Evolutionary conservation across 1,284 basidiomycete species (phyloP).

Genomic region (Ustilago crameri): DNA sequence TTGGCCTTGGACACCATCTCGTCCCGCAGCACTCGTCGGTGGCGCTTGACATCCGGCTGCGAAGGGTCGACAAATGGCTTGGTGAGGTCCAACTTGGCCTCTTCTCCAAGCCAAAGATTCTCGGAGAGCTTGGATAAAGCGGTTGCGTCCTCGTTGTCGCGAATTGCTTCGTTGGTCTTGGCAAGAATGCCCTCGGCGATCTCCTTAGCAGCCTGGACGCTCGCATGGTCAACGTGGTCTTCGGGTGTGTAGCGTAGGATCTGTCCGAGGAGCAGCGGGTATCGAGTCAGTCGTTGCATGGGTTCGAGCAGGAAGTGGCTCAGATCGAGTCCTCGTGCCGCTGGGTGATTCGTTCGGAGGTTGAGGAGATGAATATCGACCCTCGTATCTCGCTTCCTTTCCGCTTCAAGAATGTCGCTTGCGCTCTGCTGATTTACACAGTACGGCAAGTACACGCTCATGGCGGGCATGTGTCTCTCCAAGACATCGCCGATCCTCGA

Average conservation of each 20-base stretch:
- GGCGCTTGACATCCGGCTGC: constrained; percentile 62
- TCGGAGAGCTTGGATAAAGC: constrained; percentile 79
- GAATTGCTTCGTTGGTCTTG: constrained; percentile 87
- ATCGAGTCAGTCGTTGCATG: constrained; percentile 95
- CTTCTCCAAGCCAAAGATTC: constrained; percentile 77
- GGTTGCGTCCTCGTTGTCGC: constrained; percentile 82
- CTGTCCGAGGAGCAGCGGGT: constrained; percentile 90
- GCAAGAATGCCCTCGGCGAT: constrained; percentile 79
- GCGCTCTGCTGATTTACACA: constrained; percentile 89
- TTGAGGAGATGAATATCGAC: constrained; percentile 79
- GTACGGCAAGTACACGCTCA: constrained; percentile 86
- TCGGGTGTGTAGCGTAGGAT: constrained; percentile 92
- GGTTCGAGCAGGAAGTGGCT: constrained; percentile 90
- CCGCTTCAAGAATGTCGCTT: constrained; percentile 79
- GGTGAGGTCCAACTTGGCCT: constrained; percentile 76
- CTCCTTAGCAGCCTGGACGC: constrained; percentile 74
- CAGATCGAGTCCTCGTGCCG: constrained; percentile 83
- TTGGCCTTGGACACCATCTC: constrained; percentile 83
- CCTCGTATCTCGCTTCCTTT: constrained; percentile 77
- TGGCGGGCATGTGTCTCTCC: constrained; percentile 77
- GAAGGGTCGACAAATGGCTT: constrained; percentile 83
- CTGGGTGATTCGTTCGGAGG: constrained; percentile 78
- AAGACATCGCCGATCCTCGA: constrained; percentile 88
- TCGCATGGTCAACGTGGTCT: constrained; percentile 80
- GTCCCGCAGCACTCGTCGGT: constrained; percentile 80